Evolutionary conservation across 192 early-diverging fungal species (phyloP).

Genomic region (Backusella mclennaniae): DNA sequence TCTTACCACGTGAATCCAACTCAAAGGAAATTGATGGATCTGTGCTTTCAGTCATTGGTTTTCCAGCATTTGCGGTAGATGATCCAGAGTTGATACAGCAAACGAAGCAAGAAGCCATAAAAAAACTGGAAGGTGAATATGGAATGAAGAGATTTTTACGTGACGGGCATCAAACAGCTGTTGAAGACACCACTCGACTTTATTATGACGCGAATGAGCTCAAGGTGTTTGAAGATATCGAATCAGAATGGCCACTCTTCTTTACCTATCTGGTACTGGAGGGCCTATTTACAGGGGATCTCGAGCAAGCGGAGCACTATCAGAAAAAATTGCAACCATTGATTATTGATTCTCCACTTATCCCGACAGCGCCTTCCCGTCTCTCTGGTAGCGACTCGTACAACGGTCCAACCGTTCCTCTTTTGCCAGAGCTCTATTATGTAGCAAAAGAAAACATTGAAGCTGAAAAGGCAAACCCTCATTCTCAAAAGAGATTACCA

Average conservation of each 20-base stretch:
- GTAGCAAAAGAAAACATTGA: constrained; percentile 72
- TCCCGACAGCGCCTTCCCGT: constrained; percentile 13
- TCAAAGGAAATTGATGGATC: constrained; percentile 87
- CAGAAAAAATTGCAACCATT: constrained; percentile 62
- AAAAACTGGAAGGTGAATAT: constrained; percentile 76
- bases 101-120: constrained; percentile 72
- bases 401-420: background rate
- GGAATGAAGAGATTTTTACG: constrained; percentile 81
- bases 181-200: constrained; percentile 72
- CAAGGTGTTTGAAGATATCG: constrained; percentile 76
- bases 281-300: constrained; percentile 70
- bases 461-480: constrained; percentile 63
- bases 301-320: constrained; percentile 66
- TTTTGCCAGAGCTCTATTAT: constrained; percentile 74
- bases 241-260: constrained; percentile 88
- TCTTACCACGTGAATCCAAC: constrained; percentile 78
- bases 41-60: constrained; percentile 76
- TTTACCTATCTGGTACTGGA: constrained; percentile 85
- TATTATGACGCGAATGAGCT: constrained; percentile 80
- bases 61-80: constrained; percentile 79
- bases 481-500: constrained; percentile 67
- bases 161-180: constrained; percentile 80
- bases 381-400: background rate
- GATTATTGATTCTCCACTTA: constrained; percentile 59
- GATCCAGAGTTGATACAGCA: constrained; percentile 58